Evolutionary conservation across 768 basidiomycete species (phyloP).

Genomic region (Wakefieldia striispora): DNA sequence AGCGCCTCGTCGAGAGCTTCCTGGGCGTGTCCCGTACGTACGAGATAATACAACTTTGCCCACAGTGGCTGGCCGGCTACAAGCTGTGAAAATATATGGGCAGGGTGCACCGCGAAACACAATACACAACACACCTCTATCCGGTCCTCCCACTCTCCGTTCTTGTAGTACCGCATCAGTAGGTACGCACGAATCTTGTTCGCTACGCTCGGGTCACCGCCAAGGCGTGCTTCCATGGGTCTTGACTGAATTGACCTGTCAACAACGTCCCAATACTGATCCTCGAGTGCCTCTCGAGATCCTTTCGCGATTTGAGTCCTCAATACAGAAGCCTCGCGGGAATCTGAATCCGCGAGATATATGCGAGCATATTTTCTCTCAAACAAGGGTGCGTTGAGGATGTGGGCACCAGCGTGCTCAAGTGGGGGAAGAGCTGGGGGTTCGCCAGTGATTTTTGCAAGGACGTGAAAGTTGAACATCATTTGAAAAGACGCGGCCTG

Average conservation of each 20-base stretch:
- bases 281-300: conserved; percentile 78
- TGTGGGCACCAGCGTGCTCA: conserved; percentile 78
- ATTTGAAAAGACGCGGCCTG: conserved; percentile 57
- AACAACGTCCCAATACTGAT: conserved; percentile 83
- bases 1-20: conserved; percentile 81
- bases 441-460: conserved; percentile 74
- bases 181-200: conserved; percentile 92
- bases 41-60: conserved; percentile 91
- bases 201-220: conserved; percentile 85
- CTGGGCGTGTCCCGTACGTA: conserved; percentile 77
- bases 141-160: conserved; percentile 80
- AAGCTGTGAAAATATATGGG: conserved; percentile 45
- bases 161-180: conserved; percentile 74
- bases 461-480: conserved; percentile 68
- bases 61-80: conserved; percentile 87
- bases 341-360: conserved; percentile 65
- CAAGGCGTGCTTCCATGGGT: conserved; percentile 81
- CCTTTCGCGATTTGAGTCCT: conserved; percentile 76
- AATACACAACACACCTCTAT: conserved; percentile 65
- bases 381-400: conserved; percentile 74
- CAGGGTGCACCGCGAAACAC: background rate
- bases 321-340: conserved; percentile 63
- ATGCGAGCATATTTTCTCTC: conserved; percentile 81
- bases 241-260: conserved; percentile 80
- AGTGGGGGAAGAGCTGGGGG: conserved; percentile 73